Conservation (phyloP, 192 early-diverging fungal species). For the Backusella liffmaniae region DNA sequence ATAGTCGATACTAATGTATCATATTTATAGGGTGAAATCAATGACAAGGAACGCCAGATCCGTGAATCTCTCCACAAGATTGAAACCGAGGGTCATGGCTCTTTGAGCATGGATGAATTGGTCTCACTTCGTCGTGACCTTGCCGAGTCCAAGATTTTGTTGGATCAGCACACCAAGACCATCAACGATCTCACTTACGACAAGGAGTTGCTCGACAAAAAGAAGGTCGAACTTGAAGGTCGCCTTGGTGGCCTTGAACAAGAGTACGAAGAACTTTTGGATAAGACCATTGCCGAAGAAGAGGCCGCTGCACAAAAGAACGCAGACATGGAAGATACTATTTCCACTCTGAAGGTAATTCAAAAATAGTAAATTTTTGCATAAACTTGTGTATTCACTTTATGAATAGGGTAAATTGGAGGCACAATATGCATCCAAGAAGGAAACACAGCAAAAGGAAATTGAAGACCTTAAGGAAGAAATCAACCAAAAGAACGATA, state of each 20-base stretch:
- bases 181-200: constrained; percentile 67
- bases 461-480: constrained; percentile 71
- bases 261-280: constrained; percentile 84
- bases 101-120: constrained; percentile 63
- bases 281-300: constrained; percentile 74
- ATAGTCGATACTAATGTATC: neutral
- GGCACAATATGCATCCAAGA: constrained; percentile 79
- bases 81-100: constrained; percentile 46
- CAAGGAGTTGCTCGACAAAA: constrained; percentile 53
- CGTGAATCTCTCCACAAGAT: constrained; percentile 70
- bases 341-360: constrained; percentile 75
- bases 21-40: constrained; percentile 49
- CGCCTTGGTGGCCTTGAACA: constrained; percentile 67
- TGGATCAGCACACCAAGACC: constrained; percentile 64
- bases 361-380: too few relatives aligned
- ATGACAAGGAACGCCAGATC: constrained; percentile 79
- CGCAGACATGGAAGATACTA: constrained; percentile 69
- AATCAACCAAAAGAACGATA: constrained; percentile 71
- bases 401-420: constrained; percentile 70
- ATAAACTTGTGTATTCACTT: neutral
- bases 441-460: constrained; percentile 74
- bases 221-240: constrained; percentile 68
- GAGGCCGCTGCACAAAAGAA: constrained; percentile 57
- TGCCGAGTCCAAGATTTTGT: constrained; percentile 61
- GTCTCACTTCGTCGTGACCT: constrained; percentile 72